Percentiles rank a stretch among this genome's conserved stretches.
These are phyloP conservation scores for Amylocarpus encephaloides DNA, from an alignment of 2,329 filamentous ascomycete genomes.

Conservation along the genomic window DNA sequence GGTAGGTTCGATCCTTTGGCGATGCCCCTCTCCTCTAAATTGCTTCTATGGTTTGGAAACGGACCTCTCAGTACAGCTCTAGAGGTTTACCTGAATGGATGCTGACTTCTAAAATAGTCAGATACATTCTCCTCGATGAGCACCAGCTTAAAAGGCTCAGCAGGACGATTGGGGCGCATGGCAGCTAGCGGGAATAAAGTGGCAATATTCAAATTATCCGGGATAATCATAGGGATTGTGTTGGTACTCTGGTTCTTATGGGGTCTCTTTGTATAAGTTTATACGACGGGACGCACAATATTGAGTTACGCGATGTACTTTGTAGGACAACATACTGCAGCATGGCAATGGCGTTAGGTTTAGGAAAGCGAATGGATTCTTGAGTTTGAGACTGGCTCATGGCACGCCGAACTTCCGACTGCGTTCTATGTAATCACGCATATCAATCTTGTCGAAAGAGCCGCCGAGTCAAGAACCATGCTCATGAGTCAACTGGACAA, in stretches of 20 bases:
- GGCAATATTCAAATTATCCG: slow-evolving; percentile 82
- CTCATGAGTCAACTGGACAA: too few relatives aligned
- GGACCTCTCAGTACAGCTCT: neutral
- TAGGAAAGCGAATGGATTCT: slow-evolving; percentile 1
- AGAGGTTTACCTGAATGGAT: neutral
- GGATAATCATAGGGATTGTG: slow-evolving; percentile 68
- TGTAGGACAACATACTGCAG: slow-evolving; percentile 21
- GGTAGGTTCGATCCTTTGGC: slow-evolving; percentile 43
- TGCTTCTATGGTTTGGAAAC: neutral
- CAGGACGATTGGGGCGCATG: slow-evolving; percentile 78
- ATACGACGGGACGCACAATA: neutral
- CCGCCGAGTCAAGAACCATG: too few relatives aligned
- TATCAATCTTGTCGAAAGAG: too few relatives aligned
- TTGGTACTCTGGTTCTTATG: slow-evolving; percentile 62
- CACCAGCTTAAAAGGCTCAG: slow-evolving; percentile 76
- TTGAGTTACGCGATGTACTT: slow-evolving; percentile 16
- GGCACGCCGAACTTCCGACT: too few relatives aligned
- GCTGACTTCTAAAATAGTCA: slow-evolving; percentile 43
- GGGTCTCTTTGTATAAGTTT: slow-evolving; percentile 26
- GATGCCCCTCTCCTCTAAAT: neutral
- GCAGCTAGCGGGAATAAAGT: slow-evolving; percentile 85
- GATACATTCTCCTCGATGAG: slow-evolving; percentile 90
- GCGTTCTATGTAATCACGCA: too few relatives aligned
- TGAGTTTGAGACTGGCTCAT: too few relatives aligned
- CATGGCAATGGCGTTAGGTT: slow-evolving; percentile 30